phyloP scores from a whole-genome alignment of 192 early-diverging fungal genomes.

The Podila epicladia region DNA sequence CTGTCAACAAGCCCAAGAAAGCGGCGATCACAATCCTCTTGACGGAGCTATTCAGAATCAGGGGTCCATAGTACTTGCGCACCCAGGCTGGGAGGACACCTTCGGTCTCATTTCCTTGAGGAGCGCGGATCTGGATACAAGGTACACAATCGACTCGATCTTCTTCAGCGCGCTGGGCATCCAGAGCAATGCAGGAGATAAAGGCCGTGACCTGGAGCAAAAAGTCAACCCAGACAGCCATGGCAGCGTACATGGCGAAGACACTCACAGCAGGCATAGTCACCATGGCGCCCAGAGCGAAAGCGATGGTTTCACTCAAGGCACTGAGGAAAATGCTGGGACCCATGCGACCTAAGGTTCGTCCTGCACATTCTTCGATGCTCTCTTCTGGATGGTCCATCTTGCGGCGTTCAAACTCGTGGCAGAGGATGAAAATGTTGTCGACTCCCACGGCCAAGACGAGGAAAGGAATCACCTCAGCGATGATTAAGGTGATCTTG shows the following conservation, averaged over 20 bases:
- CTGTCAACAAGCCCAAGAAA: conserved; percentile 63
- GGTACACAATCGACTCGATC: conserved; percentile 64
- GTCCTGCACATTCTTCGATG: conserved; percentile 67
- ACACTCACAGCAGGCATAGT: conserved; percentile 76
- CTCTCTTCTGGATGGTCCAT: conserved; percentile 54
- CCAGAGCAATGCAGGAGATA: conserved; percentile 65
- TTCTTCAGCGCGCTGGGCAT: conserved; percentile 64
- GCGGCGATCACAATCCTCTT: conserved; percentile 52
- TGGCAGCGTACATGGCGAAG: conserved; percentile 72
- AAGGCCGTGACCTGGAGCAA: conserved; percentile 72
- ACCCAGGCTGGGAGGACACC: conserved; percentile 56
- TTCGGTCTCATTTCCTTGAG: conserved; percentile 56
- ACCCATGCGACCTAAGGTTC: conserved; percentile 67
- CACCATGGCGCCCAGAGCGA: conserved; percentile 68
- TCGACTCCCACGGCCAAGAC: conserved; percentile 75
- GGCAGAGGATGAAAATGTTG: conserved; percentile 74
- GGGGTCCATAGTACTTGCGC: conserved; percentile 63
- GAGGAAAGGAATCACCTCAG: conserved; percentile 75
- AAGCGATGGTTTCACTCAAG: conserved; percentile 69
- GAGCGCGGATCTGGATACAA: conserved; percentile 58
- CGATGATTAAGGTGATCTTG: conserved; percentile 72
- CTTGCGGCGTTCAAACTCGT: conserved; percentile 64
- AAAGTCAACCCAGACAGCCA: conserved; percentile 72
- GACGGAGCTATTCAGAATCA: conserved; percentile 56
- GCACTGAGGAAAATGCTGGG: conserved; percentile 70